Evolutionary conservation across 2,329 filamentous ascomycete genomes (phyloP).

Genomic region (Apiospora hydei): DNA sequence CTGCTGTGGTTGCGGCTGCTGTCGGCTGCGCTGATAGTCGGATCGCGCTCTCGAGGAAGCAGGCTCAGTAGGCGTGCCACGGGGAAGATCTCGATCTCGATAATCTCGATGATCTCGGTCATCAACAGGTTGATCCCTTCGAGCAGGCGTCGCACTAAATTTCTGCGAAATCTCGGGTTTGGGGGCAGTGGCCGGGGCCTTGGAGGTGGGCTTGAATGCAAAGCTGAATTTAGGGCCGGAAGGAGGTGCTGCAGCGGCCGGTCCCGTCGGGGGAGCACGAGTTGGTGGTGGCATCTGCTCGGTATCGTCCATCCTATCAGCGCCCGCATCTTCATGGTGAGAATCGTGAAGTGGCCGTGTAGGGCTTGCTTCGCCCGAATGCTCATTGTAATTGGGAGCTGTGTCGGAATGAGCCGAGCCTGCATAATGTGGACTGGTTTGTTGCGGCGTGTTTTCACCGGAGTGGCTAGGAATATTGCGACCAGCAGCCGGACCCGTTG

Average conservation of each 20-base stretch:
- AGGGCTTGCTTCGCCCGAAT: slow-evolving; percentile 61
- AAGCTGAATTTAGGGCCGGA: slow-evolving; percentile 83
- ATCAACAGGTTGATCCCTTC: slow-evolving; percentile 52
- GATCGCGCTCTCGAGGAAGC: slow-evolving; percentile 41
- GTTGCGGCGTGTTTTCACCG: slow-evolving; percentile 43
- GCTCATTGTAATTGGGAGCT: slow-evolving; percentile 38
- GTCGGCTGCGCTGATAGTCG: slow-evolving; percentile 39
- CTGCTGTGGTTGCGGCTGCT: slow-evolving; percentile 27
- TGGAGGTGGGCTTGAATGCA: slow-evolving; percentile 81
- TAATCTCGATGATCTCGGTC: slow-evolving; percentile 38
- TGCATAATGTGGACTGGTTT: slow-evolving; percentile 40
- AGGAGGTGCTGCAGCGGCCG: slow-evolving; percentile 50
- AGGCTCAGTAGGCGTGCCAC: slow-evolving; percentile 42
- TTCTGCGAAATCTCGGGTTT: slow-evolving; percentile 73
- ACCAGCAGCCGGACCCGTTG: slow-evolving; percentile 29
- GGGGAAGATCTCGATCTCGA: slow-evolving; percentile 38
- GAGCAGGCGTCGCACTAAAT: slow-evolving; percentile 68
- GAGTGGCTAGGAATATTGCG: slow-evolving; percentile 38
- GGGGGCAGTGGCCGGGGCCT: slow-evolving; percentile 62
- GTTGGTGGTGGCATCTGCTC: slow-evolving; percentile 63
- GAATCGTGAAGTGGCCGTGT: slow-evolving; percentile 71
- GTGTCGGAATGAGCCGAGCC: slow-evolving; percentile 38
- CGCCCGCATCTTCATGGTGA: slow-evolving; percentile 67
- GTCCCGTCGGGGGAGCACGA: slow-evolving; percentile 60
- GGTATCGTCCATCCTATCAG: slow-evolving; percentile 54